phyloP scores from a whole-genome alignment of 2,329 filamentous ascomycete species.

The Colletotrichum brevisporum region DNA sequence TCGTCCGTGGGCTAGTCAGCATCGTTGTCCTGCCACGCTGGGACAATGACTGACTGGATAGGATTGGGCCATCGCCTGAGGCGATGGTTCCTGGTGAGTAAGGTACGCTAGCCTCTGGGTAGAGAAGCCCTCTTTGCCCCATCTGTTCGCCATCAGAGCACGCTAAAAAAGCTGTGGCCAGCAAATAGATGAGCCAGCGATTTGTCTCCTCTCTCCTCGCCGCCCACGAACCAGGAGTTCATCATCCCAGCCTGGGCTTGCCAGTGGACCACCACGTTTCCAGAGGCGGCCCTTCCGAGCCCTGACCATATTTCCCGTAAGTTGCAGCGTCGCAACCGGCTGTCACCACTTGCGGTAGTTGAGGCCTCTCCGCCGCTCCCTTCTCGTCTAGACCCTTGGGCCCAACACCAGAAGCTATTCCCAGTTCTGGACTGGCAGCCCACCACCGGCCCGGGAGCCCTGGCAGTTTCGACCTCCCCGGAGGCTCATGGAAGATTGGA shows the following conservation, averaged over 20 bases:
- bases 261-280: slow-evolving; percentile 33
- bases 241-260: background rate
- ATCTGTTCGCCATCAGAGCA: slow-evolving; percentile 12
- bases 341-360: slow-evolving; percentile 35
- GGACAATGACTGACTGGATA: background rate
- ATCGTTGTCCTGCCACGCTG: background rate
- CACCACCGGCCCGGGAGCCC: slow-evolving; percentile 26
- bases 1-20: background rate
- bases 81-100: background rate
- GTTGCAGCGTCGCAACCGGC: slow-evolving; percentile 33
- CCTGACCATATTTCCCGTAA: slow-evolving; percentile 27
- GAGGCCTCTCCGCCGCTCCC: background rate
- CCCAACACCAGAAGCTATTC: slow-evolving; percentile 15
- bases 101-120: background rate
- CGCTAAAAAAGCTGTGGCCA: slow-evolving; percentile 8
- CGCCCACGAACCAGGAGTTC: slow-evolving; percentile 34
- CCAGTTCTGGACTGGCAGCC: slow-evolving; percentile 34
- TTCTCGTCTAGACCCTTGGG: slow-evolving; percentile 24
- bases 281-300: slow-evolving; percentile 24
- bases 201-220: background rate
- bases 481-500: slow-evolving; percentile 39
- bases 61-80: slow-evolving; percentile 10
- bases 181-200: background rate
- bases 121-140: background rate
- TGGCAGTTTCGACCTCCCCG: slow-evolving; percentile 18